These are phyloP conservation scores for Polygonum maritimum DNA, from an alignment of 148 eudicot species.

Conservation along the genomic window DNA sequence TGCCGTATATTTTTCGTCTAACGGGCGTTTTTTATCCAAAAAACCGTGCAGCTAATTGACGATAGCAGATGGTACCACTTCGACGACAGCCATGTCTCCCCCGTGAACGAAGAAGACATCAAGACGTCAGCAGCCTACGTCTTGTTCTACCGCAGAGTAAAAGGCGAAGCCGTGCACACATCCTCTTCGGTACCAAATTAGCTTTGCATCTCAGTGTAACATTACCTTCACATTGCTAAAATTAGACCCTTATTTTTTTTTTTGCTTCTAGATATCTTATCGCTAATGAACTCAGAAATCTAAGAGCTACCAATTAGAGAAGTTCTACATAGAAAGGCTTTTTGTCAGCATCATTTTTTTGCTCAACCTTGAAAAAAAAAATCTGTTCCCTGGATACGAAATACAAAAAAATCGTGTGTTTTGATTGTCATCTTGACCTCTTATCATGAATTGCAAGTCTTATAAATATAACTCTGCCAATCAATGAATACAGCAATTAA, in stretches of 20 bases:
- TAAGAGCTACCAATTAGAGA: not conserved
- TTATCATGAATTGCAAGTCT: not conserved
- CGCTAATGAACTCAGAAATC: not conserved
- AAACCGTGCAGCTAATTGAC: constrained; percentile 62
- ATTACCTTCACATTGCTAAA: not conserved
- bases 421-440: not conserved
- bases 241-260: not conserved
- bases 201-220: not conserved
- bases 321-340: not conserved
- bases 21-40: not conserved
- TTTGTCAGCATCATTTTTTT: not conserved
- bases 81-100: constrained; percentile 84
- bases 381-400: not conserved
- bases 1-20: not conserved
- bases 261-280: not conserved
- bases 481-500: not conserved
- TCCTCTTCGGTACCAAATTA: not conserved
- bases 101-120: constrained; percentile 67
- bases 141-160: constrained; percentile 76
- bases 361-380: not conserved
- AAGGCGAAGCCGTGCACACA: constrained; percentile 16
- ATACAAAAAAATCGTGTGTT: not conserved
- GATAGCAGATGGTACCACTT: constrained; percentile 93
- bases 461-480: not conserved
- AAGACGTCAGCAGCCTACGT: constrained; percentile 92